These are phyloP conservation scores for Talaromyces marneffei DNA, from an alignment of 2,329 filamentous ascomycete genomes.

Conservation along the genomic window DNA sequence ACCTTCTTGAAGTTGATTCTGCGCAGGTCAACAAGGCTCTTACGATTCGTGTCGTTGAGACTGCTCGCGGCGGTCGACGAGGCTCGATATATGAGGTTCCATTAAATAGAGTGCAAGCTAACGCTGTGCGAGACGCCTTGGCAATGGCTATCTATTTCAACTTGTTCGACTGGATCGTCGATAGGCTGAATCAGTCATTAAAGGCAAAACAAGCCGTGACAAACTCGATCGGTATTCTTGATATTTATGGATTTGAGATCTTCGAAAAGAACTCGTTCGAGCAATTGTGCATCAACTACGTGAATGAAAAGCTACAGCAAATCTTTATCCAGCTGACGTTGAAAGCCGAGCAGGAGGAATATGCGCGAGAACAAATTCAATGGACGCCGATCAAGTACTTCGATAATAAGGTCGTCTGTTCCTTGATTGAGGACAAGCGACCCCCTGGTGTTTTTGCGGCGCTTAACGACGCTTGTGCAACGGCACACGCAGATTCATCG, in stretches of 20 bases:
- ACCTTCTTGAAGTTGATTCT: slow-evolving; percentile 81
- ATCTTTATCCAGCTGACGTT: slow-evolving; percentile 98
- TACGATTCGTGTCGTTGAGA: slow-evolving; percentile 79
- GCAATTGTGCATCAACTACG: slow-evolving; percentile 98
- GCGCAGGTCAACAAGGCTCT: slow-evolving; percentile 77
- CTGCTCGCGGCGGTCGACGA: slow-evolving; percentile 58
- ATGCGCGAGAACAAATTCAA: slow-evolving; percentile 89
- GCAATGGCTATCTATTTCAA: slow-evolving; percentile 97
- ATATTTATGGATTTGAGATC: slow-evolving; percentile 99
- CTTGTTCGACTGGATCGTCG: slow-evolving; percentile 97
- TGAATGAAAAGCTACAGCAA: slow-evolving; percentile 98
- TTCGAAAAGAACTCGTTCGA: slow-evolving; percentile 99
- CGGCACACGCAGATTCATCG: slow-evolving; percentile 90
- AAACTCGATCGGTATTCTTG: slow-evolving; percentile 91
- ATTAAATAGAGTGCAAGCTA: slow-evolving; percentile 79
- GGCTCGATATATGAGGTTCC: slow-evolving; percentile 68
- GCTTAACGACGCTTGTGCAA: slow-evolving; percentile 95
- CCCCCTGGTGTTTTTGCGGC: slow-evolving; percentile 92
- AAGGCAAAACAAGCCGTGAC: slow-evolving; percentile 67
- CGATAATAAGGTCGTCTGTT: slow-evolving; percentile 98
- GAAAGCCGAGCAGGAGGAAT: slow-evolving; percentile 96
- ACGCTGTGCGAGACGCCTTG: slow-evolving; percentile 80
- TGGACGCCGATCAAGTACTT: slow-evolving; percentile 99
- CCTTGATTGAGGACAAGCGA: slow-evolving; percentile 85
- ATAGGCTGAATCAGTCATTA: slow-evolving; percentile 81